These are phyloP conservation scores for Apiospora phragmitis DNA, from an alignment of 2,329 filamentous ascomycete genomes.

Conservation along the genomic window DNA sequence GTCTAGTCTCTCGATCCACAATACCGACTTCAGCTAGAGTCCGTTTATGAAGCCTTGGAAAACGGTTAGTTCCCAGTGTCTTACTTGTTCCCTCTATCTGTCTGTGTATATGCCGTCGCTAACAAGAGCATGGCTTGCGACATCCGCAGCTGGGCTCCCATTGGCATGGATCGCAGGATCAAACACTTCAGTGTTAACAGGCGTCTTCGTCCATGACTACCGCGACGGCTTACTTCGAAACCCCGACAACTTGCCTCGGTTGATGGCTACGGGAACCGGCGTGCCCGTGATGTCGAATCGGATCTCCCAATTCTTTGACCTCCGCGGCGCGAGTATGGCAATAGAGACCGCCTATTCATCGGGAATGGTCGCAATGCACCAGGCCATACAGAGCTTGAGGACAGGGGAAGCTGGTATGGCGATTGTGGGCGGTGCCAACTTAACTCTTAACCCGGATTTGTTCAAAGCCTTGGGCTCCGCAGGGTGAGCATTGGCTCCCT, in stretches of 20 bases:
- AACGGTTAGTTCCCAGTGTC: constrained; percentile 24
- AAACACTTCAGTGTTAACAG: constrained; percentile 32
- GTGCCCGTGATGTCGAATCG: constrained; percentile 24
- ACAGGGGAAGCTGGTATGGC: constrained; percentile 20
- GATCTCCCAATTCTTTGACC: constrained; percentile 31
- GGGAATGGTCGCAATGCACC: constrained; percentile 29
- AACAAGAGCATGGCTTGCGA: background rate
- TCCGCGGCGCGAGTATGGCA: constrained; percentile 31
- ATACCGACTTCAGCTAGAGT: constrained; percentile 32
- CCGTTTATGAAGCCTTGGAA: constrained; percentile 33
- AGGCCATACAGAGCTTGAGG: constrained; percentile 10
- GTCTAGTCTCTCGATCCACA: constrained; percentile 35
- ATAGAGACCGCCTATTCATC: constrained; percentile 38
- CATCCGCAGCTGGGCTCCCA: constrained; percentile 27
- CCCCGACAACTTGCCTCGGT: constrained; percentile 7
- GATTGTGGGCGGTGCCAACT: constrained; percentile 27
- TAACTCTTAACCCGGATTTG: constrained; percentile 27
- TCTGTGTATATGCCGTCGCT: background rate
- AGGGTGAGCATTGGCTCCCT: constrained; percentile 27
- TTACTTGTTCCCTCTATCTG: too few species aligned
- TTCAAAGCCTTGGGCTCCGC: constrained; percentile 25
- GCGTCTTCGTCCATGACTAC: constrained; percentile 17
- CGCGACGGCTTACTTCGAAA: background rate
- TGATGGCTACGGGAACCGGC: constrained; percentile 32
- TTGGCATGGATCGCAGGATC: constrained; percentile 24